phyloP scores from a whole-genome alignment of 169 alveolate genomes.

The Babesia bovis region DNA sequence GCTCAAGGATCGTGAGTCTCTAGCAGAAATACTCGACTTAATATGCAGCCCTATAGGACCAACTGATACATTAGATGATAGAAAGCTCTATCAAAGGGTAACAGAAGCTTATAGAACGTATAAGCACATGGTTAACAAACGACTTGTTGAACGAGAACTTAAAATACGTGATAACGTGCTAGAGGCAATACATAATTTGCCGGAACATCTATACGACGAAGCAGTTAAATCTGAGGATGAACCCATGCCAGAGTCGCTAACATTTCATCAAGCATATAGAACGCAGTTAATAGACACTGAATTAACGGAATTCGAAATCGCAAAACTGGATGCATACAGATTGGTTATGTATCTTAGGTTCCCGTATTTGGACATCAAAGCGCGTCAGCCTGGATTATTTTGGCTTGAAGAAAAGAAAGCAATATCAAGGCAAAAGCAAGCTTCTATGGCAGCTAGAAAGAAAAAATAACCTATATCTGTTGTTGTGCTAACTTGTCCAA shows the following conservation, averaged over 20 bases:
- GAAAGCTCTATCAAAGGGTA: conserved; percentile 67
- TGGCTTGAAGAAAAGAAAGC: conserved; percentile 78
- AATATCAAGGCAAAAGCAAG: conserved; percentile 75
- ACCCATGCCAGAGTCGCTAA: conserved; percentile 59
- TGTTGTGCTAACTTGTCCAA: no score
- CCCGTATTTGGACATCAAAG: conserved; percentile 72
- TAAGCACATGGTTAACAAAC: conserved; percentile 16
- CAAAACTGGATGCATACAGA: conserved; percentile 69
- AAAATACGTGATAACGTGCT: conserved; percentile 16
- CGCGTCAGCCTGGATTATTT: conserved; percentile 72
- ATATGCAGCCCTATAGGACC: conserved; percentile 74
- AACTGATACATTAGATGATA: conserved; percentile 68
- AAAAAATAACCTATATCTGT: no score
- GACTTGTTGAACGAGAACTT: conserved; percentile 41
- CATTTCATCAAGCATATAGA: conserved; percentile 64
- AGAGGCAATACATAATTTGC: conserved; percentile 59
- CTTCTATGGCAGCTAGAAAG: conserved; percentile 68
- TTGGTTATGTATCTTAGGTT: conserved; percentile 70
- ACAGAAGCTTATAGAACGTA: conserved; percentile 64
- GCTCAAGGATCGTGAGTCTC: conserved; percentile 68
- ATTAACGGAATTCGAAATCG: conserved; percentile 66
- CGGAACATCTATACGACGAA: conserved; percentile 66
- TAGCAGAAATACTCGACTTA: conserved; percentile 71
- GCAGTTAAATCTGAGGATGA: conserved; percentile 61
- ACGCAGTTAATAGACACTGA: conserved; percentile 47